These are phyloP conservation scores for Sclerotinia sclerotiorum DNA, from an alignment of 2,329 filamentous ascomycete species.

Conservation along the genomic window DNA sequence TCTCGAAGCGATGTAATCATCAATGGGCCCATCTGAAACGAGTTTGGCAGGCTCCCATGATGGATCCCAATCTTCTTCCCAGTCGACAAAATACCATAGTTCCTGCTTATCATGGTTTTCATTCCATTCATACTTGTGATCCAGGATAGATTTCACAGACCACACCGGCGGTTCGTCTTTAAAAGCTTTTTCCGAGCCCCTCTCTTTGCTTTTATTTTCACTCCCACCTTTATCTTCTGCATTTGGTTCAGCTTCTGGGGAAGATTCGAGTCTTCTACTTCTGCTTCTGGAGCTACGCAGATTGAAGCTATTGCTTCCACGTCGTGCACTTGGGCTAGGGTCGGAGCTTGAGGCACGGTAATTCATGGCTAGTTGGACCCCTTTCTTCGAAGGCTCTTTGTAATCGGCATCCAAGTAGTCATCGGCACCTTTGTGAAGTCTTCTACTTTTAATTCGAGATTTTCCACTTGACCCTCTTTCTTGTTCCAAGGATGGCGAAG, in stretches of 20 bases:
- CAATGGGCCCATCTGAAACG: slow-evolving; percentile 27
- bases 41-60: slow-evolving; percentile 37
- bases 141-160: slow-evolving; percentile 33
- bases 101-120: slow-evolving; percentile 14
- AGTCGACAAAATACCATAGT: slow-evolving; percentile 35
- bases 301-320: slow-evolving; percentile 8
- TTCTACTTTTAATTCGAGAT: slow-evolving; percentile 10
- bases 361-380: neutral
- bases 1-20: slow-evolving; percentile 23
- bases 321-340: neutral
- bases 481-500: neutral
- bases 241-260: neutral
- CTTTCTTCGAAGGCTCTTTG: slow-evolving; percentile 1
- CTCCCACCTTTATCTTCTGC: neutral
- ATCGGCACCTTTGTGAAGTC: neutral
- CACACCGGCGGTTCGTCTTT: slow-evolving; percentile 19
- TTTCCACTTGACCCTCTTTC: neutral
- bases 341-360: neutral
- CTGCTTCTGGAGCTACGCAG: slow-evolving; percentile 9
- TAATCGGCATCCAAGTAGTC: slow-evolving; percentile 8
- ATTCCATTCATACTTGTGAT: slow-evolving; percentile 24
- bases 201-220: slow-evolving; percentile 12
- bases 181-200: slow-evolving; percentile 14
- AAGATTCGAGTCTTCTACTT: slow-evolving; percentile 8
- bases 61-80: slow-evolving; percentile 33